phyloP scores from a whole-genome alignment of 2,329 filamentous ascomycete genomes.

The Akanthomyces lecanii region DNA sequence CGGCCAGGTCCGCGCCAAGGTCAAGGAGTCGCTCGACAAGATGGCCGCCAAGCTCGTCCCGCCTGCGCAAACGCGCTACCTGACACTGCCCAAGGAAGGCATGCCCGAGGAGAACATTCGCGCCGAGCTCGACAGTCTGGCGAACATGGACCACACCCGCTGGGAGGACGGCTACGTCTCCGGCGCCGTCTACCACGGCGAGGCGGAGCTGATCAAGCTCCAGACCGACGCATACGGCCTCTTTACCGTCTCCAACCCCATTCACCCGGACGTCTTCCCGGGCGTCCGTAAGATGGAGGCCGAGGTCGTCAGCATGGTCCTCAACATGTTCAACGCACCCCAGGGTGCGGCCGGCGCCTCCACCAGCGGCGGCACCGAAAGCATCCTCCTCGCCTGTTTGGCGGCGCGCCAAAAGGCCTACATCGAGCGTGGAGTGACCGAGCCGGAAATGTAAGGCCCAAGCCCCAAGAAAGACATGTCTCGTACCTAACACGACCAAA shows the following conservation, averaged over 20 bases:
- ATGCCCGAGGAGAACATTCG: constrained; percentile 75
- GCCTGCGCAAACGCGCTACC: constrained; percentile 65
- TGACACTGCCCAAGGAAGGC: constrained; percentile 76
- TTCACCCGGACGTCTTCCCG: constrained; percentile 97
- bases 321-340: constrained; percentile 85
- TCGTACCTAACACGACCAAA: not conserved
- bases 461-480: not conserved
- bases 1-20: constrained; percentile 77
- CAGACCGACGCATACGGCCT: constrained; percentile 91
- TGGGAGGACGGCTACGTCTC: constrained; percentile 97
- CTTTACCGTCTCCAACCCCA: constrained; percentile 93
- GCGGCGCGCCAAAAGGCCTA: constrained; percentile 87
- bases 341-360: constrained; percentile 80
- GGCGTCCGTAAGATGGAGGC: constrained; percentile 99
- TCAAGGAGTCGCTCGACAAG: constrained; percentile 74
- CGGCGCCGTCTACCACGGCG: constrained; percentile 94
- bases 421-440: constrained; percentile 77
- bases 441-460: constrained; percentile 79
- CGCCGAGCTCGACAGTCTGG: constrained; percentile 73
- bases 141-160: constrained; percentile 84
- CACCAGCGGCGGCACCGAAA: constrained; percentile 91
- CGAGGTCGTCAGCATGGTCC: constrained; percentile 92
- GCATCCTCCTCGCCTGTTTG: constrained; percentile 92
- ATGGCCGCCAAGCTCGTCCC: constrained; percentile 81
- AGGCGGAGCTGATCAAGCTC: constrained; percentile 71